phyloP scores from a whole-genome alignment of 2,329 filamentous ascomycete species.

The Massarina eburnea region DNA sequence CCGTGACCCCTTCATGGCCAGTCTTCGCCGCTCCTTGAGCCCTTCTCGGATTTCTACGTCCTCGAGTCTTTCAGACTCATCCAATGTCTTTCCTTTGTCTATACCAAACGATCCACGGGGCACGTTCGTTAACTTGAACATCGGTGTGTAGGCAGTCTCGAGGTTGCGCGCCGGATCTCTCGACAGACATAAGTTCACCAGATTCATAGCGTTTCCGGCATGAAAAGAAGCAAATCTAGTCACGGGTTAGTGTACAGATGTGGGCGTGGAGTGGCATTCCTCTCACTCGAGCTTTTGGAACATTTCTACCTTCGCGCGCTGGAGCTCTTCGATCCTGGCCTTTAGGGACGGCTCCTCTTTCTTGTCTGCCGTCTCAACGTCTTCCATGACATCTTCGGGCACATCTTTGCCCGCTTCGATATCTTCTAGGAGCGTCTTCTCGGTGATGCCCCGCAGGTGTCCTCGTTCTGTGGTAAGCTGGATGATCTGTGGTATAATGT shows the following conservation, averaged over 20 bases:
- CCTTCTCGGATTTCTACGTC: conserved; percentile 37
- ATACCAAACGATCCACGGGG: conserved; percentile 42
- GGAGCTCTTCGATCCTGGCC: conserved; percentile 43
- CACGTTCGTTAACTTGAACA: conserved; percentile 30
- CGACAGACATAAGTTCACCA: conserved; percentile 35
- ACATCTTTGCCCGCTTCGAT: conserved; percentile 54
- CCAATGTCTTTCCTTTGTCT: conserved; percentile 23
- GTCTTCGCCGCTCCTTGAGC: conserved; percentile 43
- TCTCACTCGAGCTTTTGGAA: conserved; percentile 42
- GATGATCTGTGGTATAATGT: conserved; percentile 70
- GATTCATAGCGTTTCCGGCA: conserved; percentile 35
- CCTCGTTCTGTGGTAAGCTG: conserved; percentile 79
- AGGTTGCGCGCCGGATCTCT: conserved; percentile 29
- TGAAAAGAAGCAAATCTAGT: conserved; percentile 35
- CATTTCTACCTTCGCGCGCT: conserved; percentile 46
- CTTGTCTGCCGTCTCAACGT: conserved; percentile 48
- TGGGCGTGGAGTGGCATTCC: conserved; percentile 55
- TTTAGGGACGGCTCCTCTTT: conserved; percentile 41
- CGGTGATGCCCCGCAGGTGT: conserved; percentile 78
- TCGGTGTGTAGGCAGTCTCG: conserved; percentile 29
- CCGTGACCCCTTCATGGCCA: conserved; percentile 69
- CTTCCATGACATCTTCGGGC: conserved; percentile 44
- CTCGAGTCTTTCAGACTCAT: conserved; percentile 19
- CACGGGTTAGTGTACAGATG: conserved; percentile 4
- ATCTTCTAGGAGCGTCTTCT: conserved; percentile 70